Percentiles rank a stretch among this genome's conserved stretches.
phyloP scores from a whole-genome alignment of 768 basidiomycete species.

The Tricholoma terreum region DNA sequence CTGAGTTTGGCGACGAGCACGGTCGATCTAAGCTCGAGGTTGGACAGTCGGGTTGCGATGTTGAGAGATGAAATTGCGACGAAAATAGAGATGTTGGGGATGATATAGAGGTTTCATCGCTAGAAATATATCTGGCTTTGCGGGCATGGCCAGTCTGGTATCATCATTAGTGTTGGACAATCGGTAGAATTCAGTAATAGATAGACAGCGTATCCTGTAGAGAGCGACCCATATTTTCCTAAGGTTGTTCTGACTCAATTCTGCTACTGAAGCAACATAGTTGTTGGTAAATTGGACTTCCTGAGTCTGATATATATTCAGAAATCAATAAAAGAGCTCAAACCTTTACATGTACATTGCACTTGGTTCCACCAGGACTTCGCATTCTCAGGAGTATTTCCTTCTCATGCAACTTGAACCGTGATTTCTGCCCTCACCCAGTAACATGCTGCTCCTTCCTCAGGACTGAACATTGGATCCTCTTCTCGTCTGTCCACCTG shows the following conservation, averaged over 20 bases:
- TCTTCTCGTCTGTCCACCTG: not conserved
- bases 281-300: not conserved
- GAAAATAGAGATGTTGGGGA: slow-evolving; percentile 52
- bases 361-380: not conserved
- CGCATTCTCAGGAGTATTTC: not conserved
- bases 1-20: slow-evolving; percentile 46
- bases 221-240: no score
- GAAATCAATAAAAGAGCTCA: not conserved
- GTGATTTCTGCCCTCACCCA: not conserved
- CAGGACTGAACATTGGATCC: not conserved
- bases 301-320: not conserved
- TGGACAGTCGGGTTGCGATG: slow-evolving; percentile 71
- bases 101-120: no score
- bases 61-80: slow-evolving; percentile 63
- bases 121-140: no score
- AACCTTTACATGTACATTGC: not conserved
- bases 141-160: no score
- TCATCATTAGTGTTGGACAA: no score
- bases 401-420: not conserved
- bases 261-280: not conserved
- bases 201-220: no score
- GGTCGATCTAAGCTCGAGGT: slow-evolving; percentile 61
- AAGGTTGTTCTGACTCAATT: no score
- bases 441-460: not conserved
- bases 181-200: no score